Evolutionary conservation across 2,329 filamentous ascomycete species (phyloP), one percentile per base, ranked within the genome.

Genomic region (Dactylellina parvicollis): DNA sequence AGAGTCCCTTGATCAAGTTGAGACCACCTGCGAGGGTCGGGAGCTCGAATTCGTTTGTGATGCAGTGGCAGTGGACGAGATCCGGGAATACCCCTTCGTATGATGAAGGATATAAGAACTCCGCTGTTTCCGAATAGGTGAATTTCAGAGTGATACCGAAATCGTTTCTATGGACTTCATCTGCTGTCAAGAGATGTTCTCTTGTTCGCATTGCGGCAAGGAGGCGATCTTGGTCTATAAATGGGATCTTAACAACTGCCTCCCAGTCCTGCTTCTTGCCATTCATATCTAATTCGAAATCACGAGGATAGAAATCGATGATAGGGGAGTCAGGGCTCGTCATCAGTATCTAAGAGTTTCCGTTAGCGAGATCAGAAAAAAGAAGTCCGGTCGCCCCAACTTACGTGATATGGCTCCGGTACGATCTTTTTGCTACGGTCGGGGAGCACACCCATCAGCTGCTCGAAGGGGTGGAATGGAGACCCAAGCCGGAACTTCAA

Each of bases 181-280:
- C 91, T 1, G 89, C 85, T 2, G 87, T 87, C n/a, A 99, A 84
- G 1, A 90, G 82, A 42, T 89, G 83, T 75, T 98, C 93, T 80
- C 90, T 92, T 4, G 92, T 89, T 14, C 86, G 89, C 91, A 99
- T 97, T 5, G 94, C 95, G 36, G 84, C 82, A 62, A 99, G 84
- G 1, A 99, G 84, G 24, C 95, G 88, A 78, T 90, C 88, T 80
- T 99, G 94, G 69, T 99, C 92, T 75, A 99, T 99, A 81, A 99
- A 99, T 0, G 95, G 95, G 79, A 99, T 99, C 81, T 98, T 99
- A 76, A 99, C 92, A 36, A 99, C 94, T 26, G 95, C 95, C 80
- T 99, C 95, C 95, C 95, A 99, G 75, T 99, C 96, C 90, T 96
- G 96, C 83, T 96, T 99, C 84, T 99, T 99, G 71, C 95, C 96